These are phyloP conservation scores for Geosmithia flava DNA, from an alignment of 2,329 filamentous ascomycete species.

Conservation along the genomic window DNA sequence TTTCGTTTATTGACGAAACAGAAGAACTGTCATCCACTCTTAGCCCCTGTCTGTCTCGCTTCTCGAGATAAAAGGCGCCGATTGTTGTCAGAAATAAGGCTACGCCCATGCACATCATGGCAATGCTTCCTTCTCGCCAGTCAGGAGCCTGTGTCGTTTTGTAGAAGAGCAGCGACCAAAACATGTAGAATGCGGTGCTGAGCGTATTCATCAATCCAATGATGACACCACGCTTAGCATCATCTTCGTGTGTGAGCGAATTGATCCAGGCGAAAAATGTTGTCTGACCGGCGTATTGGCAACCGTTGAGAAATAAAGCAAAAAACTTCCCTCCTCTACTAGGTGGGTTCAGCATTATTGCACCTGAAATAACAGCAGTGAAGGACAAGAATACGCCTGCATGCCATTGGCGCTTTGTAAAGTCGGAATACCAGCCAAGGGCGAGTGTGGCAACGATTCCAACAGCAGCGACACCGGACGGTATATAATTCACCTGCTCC, in stretches of 20 bases:
- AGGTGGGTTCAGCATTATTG: conserved; percentile 6
- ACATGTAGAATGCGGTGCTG: conserved; percentile 5
- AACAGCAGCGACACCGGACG: conserved; percentile 17
- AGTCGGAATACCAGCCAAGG: background rate
- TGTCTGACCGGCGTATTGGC: conserved; percentile 3
- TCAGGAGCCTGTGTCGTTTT: conserved; percentile 3
- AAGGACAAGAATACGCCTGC: conserved; percentile 4
- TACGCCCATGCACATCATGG: conserved; percentile 4
- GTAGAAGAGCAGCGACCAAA: conserved; percentile 5
- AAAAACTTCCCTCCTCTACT: conserved; percentile 3
- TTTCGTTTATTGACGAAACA: background rate
- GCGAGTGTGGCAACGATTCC: conserved; percentile 2
- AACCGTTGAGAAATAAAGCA: conserved; percentile 5
- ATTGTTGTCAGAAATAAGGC: background rate
- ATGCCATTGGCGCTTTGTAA: conserved; percentile 4
- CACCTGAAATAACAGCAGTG: conserved; percentile 4
- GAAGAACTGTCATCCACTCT: background rate
- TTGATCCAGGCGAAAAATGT: conserved; percentile 7
- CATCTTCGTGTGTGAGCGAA: conserved; percentile 4
- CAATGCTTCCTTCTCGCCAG: conserved; percentile 5
- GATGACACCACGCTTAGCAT: conserved; percentile 6
- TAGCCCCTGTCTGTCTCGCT: background rate
- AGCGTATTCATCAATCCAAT: conserved; percentile 5
- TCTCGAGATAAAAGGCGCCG: background rate
- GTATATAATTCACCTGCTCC: conserved; percentile 35